Percentiles rank a stretch among this genome's conserved stretches.
phyloP scores from a whole-genome alignment of 768 basidiomycete species.

The Lactifluus volemus region DNA sequence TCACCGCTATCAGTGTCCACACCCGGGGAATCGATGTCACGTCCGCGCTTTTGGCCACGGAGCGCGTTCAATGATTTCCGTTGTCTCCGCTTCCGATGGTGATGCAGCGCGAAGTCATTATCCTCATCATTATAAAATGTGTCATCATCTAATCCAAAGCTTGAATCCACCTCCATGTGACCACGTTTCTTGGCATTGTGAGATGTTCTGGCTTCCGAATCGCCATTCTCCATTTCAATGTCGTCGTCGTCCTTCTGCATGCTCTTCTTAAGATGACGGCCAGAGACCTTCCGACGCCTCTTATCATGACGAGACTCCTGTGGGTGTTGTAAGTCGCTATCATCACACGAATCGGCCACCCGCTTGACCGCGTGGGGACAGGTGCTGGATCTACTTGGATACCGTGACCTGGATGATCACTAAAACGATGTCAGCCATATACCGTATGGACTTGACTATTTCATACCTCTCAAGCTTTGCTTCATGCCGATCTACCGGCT shows the following conservation, averaged over 20 bases:
- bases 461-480: not conserved
- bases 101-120: constrained; percentile 33
- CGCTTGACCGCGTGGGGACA: constrained; percentile 11
- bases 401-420: constrained; percentile 1
- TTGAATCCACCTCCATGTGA: constrained; percentile 62
- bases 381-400: not conserved
- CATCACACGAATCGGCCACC: constrained; percentile 18
- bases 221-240: constrained; percentile 41
- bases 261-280: constrained; percentile 9
- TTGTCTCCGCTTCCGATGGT: constrained; percentile 45
- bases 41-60: constrained; percentile 62
- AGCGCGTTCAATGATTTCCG: constrained; percentile 39
- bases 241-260: constrained; percentile 21
- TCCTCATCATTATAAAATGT: constrained; percentile 29
- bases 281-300: constrained; percentile 19
- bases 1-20: constrained; percentile 33
- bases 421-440: not conserved
- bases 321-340: constrained; percentile 11
- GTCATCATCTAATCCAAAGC: constrained; percentile 57
- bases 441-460: not conserved
- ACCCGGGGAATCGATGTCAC: constrained; percentile 36
- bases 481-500: not conserved
- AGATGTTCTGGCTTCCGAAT: constrained; percentile 20
- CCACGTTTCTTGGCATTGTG: constrained; percentile 66
- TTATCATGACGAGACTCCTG: constrained; percentile 18